phyloP scores from a whole-genome alignment of 768 basidiomycete genomes.

The Naganishia vishniacii region DNA sequence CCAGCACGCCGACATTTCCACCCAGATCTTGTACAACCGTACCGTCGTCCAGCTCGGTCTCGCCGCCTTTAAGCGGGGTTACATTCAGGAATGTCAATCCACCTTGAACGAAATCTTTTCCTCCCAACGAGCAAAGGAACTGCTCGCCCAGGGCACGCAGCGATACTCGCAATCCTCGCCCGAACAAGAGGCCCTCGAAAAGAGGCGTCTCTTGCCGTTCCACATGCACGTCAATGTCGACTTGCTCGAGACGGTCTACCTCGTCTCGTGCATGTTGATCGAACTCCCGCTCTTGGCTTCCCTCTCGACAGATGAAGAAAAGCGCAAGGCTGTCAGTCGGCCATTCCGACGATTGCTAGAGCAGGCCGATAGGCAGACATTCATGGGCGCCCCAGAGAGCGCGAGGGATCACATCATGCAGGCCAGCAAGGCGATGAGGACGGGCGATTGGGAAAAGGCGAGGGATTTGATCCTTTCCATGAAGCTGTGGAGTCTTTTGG shows the following conservation, averaged over 20 bases:
- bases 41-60: conserved; percentile 95
- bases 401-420: conserved; percentile 99
- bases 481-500: conserved; percentile 97
- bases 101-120: conserved; percentile 93
- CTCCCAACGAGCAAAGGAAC: conserved; percentile 92
- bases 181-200: conserved; percentile 95
- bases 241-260: conserved; percentile 90
- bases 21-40: conserved; percentile 96
- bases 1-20: conserved; percentile 89
- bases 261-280: conserved; percentile 96
- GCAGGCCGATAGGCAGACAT: conserved; percentile 94
- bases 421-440: conserved; percentile 90
- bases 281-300: conserved; percentile 93
- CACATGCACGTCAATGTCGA: conserved; percentile 99
- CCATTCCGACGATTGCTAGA: conserved; percentile 91
- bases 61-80: conserved; percentile 89
- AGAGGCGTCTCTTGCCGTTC: conserved; percentile 92
- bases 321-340: conserved; percentile 89
- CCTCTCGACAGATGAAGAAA: conserved; percentile 87
- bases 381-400: conserved; percentile 96
- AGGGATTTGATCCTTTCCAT: conserved; percentile 88
- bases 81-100: conserved; percentile 87
- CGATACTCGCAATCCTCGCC: conserved; percentile 68
- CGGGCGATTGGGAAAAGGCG: conserved; percentile 95
- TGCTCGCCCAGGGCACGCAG: conserved; percentile 93